These are phyloP conservation scores for Condylostoma magnum DNA, from an alignment of 169 alveolate genomes.

Conservation along the genomic window DNA sequence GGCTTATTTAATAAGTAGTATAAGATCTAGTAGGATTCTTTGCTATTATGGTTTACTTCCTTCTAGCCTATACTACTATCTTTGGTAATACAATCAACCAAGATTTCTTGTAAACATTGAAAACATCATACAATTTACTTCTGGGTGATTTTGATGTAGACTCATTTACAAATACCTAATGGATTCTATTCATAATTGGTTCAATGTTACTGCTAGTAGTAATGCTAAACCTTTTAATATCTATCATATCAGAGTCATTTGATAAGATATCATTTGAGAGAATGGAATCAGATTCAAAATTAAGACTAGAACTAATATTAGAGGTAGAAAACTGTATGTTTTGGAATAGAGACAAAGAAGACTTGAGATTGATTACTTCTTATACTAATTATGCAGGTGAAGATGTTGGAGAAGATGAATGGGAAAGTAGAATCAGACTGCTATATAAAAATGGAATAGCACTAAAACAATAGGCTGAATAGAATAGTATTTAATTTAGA, in stretches of 20 bases:
- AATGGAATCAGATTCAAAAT: conserved; percentile 9
- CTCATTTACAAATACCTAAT: not conserved
- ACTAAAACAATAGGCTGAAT: too few species aligned
- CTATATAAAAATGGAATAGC: too few species aligned
- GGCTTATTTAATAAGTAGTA: not conserved
- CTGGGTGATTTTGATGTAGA: conserved; percentile 17
- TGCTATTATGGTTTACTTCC: not conserved
- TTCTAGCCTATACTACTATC: not conserved
- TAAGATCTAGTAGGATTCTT: not conserved
- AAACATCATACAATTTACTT: conserved; percentile 11
- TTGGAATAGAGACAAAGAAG: not conserved
- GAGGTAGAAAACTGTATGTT: conserved; percentile 29
- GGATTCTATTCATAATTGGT: not conserved
- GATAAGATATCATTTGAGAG: conserved; percentile 4
- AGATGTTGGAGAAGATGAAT: too few species aligned
- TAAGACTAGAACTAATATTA: not conserved
- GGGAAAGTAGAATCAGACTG: too few species aligned
- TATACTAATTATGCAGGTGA: too few species aligned
- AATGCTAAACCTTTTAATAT: conserved; percentile 22
- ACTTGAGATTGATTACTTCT: too few species aligned
- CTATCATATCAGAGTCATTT: conserved; percentile 13
- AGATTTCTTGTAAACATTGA: not conserved
- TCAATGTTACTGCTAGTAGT: conserved; percentile 3
- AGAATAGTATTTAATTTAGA: too few species aligned
- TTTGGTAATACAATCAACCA: not conserved